Conservation (phyloP, 768 basidiomycete genomes). For the Rhizopogon roseolus region DNA sequence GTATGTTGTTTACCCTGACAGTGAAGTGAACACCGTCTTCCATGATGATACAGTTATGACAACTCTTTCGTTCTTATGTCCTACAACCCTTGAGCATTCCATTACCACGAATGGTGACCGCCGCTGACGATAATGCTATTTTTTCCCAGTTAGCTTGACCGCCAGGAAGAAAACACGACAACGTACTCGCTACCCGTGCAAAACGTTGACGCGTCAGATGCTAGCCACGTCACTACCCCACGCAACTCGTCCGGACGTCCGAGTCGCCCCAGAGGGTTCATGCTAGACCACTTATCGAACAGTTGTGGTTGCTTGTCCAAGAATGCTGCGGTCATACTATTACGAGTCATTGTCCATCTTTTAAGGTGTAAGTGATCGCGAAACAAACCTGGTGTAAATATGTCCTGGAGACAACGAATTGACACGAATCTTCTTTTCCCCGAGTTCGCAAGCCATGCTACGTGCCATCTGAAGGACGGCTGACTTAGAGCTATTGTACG, state of each 20-base stretch:
- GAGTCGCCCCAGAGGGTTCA: conserved; percentile 69
- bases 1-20: too few relatives aligned
- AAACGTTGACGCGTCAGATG: conserved; percentile 71
- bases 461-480: conserved; percentile 78
- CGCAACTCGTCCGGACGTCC: conserved; percentile 71
- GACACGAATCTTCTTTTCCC: conserved; percentile 59
- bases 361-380: neutral
- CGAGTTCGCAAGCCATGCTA: conserved; percentile 80
- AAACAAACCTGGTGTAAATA: conserved; percentile 59
- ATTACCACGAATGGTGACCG: conserved; percentile 27
- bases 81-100: neutral
- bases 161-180: neutral
- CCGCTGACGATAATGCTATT: conserved; percentile 26
- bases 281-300: conserved; percentile 57
- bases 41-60: neutral
- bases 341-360: neutral
- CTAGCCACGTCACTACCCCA: conserved; percentile 67
- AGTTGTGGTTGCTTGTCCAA: conserved; percentile 62
- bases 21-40: too few relatives aligned
- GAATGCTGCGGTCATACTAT: conserved; percentile 71
- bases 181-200: conserved; percentile 83
- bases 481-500: conserved; percentile 75
- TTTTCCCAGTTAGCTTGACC: neutral
- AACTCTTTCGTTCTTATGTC: neutral
- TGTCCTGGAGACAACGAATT: conserved; percentile 76